phyloP scores from a whole-genome alignment of 1,284 basidiomycete species.

The Macrocybe sp. region DNA sequence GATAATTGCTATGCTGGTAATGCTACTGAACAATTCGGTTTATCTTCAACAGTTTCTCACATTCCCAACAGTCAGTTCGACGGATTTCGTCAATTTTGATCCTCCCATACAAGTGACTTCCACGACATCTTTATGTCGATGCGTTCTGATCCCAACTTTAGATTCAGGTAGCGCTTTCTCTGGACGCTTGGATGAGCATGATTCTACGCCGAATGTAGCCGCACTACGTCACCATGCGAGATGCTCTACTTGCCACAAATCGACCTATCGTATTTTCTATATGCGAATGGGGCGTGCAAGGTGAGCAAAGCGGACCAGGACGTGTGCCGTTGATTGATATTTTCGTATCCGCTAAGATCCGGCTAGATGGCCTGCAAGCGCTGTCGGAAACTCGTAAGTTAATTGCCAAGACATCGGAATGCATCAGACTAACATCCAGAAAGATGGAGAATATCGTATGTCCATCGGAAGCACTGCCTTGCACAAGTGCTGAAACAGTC shows the following conservation, averaged over 20 bases:
- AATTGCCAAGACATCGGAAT: neutral
- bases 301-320: slow-evolving; percentile 5
- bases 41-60: neutral
- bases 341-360: slow-evolving; percentile 25
- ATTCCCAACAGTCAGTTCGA: slow-evolving; percentile 26
- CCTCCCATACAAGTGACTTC: slow-evolving; percentile 31
- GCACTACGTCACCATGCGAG: slow-evolving; percentile 45
- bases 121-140: neutral
- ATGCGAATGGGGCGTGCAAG: slow-evolving; percentile 51
- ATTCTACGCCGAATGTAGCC: slow-evolving; percentile 21
- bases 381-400: slow-evolving; percentile 37
- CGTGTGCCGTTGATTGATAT: neutral
- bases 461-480: neutral
- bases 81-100: slow-evolving; percentile 40
- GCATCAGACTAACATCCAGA: neutral
- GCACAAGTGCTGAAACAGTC: neutral
- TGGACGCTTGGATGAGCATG: neutral
- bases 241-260: slow-evolving; percentile 41
- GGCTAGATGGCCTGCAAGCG: slow-evolving; percentile 40
- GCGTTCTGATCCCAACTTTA: slow-evolving; percentile 6
- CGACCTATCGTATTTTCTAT: slow-evolving; percentile 48
- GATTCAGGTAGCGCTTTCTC: slow-evolving; percentile 26
- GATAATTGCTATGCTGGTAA: slow-evolving; percentile 43
- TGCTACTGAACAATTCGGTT: neutral
- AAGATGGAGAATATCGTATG: slow-evolving; percentile 43